Percentiles rank a stretch among this genome's conserved stretches.
phyloP scores from a whole-genome alignment of 352 stramenopile species.

The Phytophthora citrophthora region DNA sequence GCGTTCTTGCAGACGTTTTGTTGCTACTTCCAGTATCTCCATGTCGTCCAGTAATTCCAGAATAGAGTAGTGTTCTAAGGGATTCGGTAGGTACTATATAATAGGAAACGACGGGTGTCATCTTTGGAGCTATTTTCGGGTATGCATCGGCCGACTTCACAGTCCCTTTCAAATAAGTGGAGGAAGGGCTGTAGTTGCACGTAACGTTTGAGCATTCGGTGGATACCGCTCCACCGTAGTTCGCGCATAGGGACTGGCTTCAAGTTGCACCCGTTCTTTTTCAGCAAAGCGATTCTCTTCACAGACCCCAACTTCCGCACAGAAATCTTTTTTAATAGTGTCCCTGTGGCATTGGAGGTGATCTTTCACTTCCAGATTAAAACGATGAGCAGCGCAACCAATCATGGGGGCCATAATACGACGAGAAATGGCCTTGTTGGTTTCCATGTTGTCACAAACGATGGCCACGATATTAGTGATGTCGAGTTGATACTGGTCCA shows the following conservation, averaged over 20 bases:
- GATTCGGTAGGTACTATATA: not conserved
- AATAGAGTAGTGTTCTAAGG: not conserved
- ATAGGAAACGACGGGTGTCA: not conserved
- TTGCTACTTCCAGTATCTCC: no score
- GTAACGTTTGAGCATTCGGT: conserved; percentile 3
- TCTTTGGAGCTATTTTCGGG: no score
- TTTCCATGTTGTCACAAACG: conserved; percentile 16
- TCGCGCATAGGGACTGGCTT: conserved; percentile 1
- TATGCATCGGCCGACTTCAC: not conserved
- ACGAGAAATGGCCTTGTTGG: conserved; percentile 8
- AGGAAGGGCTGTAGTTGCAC: not conserved
- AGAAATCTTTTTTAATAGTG: not conserved
- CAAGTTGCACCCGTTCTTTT: no score
- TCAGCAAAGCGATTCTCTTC: not conserved
- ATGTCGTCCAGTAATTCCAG: conserved; percentile 1
- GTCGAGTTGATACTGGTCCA: conserved; percentile 6
- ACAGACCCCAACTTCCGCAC: conserved; percentile 1
- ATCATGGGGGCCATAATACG: not conserved
- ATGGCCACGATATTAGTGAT: conserved; percentile 4
- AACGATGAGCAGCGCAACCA: conserved; percentile 11
- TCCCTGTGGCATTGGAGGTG: not conserved
- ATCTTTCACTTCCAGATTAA: conserved; percentile 7
- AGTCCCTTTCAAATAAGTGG: not conserved
- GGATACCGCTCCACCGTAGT: conserved; percentile 1
- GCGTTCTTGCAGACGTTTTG: not conserved